Percentiles rank a stretch among this genome's conserved stretches.
Conservation (phyloP, 495 filamentous ascomycete genomes). For the Cudoniella acicularis region DNA sequence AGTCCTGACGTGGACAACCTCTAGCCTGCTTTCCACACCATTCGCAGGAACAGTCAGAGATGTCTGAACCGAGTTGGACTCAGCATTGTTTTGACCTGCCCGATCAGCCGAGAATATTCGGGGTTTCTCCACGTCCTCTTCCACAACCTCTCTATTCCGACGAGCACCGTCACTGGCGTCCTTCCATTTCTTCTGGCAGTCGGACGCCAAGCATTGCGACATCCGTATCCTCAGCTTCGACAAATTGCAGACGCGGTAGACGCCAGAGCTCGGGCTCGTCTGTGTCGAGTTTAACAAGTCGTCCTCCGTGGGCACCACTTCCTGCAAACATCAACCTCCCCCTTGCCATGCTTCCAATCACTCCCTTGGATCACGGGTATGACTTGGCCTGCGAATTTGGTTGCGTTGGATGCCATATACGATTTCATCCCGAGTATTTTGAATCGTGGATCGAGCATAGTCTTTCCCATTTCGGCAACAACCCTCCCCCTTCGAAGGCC, state of each 20-base stretch:
- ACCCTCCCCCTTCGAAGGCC: conserved; percentile 30
- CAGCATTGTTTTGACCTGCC: no score
- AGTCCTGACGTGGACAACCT: no score
- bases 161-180: no score
- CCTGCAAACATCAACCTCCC: not conserved
- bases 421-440: conserved; percentile 34
- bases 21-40: no score
- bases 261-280: not conserved
- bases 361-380: conserved; percentile 3
- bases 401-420: conserved; percentile 3
- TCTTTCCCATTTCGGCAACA: conserved; percentile 26
- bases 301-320: not conserved
- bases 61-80: no score
- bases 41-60: no score
- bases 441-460: conserved; percentile 43
- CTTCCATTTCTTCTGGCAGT: no score
- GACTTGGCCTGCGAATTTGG: conserved; percentile 17
- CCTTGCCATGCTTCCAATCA: not conserved
- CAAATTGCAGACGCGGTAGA: not conserved
- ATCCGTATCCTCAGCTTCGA: not conserved
- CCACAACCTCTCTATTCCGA: no score
- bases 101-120: no score
- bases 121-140: no score
- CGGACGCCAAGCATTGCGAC: no score
- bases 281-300: not conserved